Evolutionary conservation across 805 yeast genomes (phyloP).

Genomic region (Jamesozyma rosinii): DNA sequence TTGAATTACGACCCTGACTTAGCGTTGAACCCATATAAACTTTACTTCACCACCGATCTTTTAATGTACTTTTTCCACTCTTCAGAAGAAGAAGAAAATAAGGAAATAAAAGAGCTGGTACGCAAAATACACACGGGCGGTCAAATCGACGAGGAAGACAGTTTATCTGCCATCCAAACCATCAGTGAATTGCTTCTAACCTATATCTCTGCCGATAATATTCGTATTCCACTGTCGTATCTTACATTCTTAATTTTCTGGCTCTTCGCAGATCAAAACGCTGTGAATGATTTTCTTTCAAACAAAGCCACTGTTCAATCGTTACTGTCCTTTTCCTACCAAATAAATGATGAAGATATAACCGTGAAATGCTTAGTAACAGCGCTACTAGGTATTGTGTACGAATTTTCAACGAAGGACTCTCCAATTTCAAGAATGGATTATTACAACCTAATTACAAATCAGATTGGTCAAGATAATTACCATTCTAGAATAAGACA

Average conservation of each 20-base stretch:
- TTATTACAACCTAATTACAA: constrained; percentile 51
- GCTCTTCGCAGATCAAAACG: constrained; percentile 67
- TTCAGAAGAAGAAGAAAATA: constrained; percentile 40
- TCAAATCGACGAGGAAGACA: constrained; percentile 42
- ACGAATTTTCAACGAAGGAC: constrained; percentile 64
- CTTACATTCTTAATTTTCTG: constrained; percentile 63
- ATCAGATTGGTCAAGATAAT: constrained; percentile 72
- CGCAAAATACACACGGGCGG: constrained; percentile 45
- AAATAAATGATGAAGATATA: constrained; percentile 41
- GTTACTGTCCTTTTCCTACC: constrained; percentile 55
- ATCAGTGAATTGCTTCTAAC: constrained; percentile 65
- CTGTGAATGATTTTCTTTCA: constrained; percentile 64
- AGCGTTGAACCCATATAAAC: constrained; percentile 73
- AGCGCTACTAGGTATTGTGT: constrained; percentile 62
- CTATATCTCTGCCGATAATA: constrained; percentile 52
- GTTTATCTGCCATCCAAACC: constrained; percentile 61
- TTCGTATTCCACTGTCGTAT: constrained; percentile 70
- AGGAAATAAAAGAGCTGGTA: constrained; percentile 41
- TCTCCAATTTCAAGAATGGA: constrained; percentile 51
- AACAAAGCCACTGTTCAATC: constrained; percentile 62
- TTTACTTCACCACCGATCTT: constrained; percentile 73
- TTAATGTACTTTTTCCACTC: constrained; percentile 46
- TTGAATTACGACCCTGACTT: constrained; percentile 67
- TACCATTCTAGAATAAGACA: constrained; percentile 65
- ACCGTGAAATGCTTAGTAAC: constrained; percentile 67